These are phyloP conservation scores for Candida smagusa DNA, from an alignment of 1,139 yeast genomes.

Conservation along the genomic window DNA sequence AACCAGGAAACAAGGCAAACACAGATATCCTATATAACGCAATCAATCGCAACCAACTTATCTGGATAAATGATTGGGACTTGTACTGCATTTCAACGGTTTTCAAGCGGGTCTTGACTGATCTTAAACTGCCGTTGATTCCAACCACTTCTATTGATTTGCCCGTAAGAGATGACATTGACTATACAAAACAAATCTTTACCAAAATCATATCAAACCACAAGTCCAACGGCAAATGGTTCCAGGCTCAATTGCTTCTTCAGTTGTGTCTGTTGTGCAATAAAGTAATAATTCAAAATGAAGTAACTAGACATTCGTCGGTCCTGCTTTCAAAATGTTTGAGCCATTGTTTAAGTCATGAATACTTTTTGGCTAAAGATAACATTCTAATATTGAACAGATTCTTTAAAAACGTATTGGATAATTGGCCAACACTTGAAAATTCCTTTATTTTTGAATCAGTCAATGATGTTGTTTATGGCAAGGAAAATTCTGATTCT, in stretches of 20 bases:
- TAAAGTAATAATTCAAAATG: constrained; percentile 26
- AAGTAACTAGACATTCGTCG: constrained; percentile 44
- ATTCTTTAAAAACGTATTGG: constrained; percentile 47
- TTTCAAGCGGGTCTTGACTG: constrained; percentile 47
- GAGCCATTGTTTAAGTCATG: constrained; percentile 52
- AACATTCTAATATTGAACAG: constrained; percentile 48
- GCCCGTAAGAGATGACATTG: constrained; percentile 47
- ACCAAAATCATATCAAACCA: constrained; percentile 21
- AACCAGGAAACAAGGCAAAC: constrained; percentile 54
- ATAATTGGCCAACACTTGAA: constrained; percentile 35
- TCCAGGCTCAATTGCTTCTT: constrained; percentile 24
- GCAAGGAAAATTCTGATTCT: background rate
- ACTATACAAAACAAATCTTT: constrained; percentile 36
- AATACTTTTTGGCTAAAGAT: constrained; percentile 44
- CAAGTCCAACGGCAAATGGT: background rate
- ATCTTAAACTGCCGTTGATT: constrained; percentile 43
- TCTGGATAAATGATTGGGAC: constrained; percentile 64
- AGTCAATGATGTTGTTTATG: background rate
- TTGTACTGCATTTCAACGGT: constrained; percentile 55
- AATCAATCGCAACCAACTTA: constrained; percentile 51
- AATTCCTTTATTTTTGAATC: background rate
- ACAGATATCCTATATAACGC: constrained; percentile 51
- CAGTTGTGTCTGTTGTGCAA: constrained; percentile 42
- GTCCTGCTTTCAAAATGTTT: constrained; percentile 46
- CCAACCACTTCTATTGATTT: constrained; percentile 40